Evolutionary conservation across 306 rosid species (phyloP), one percentile per base, ranked within the genome.

Genomic region (Gleditsia sinensis): DNA sequence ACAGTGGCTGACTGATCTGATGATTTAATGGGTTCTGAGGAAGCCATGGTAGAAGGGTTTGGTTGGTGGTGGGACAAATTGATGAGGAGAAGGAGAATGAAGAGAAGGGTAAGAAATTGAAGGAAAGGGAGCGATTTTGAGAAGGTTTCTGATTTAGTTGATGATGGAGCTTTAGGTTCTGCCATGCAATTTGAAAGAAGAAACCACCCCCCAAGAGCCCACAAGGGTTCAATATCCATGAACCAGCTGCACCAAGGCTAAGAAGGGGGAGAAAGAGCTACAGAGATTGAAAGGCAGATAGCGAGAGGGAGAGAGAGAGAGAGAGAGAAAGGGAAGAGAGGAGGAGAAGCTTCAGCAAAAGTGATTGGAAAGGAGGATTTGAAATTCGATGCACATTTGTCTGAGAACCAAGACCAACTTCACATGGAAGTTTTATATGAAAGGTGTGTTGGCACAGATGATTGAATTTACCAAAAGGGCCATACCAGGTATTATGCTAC

Each of bases 191-290:
- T 90, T 70, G 87, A 86, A 89, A 90, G 67, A 90, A 90, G 83
- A 85, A 77, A 86, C 93, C 93, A 91, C 93, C 98, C 99, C 99
- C 96, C 99, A 86, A 90, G 78, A 85, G 76, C 80, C 97, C 97
- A 91, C 91, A 91, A 88, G 94, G 92, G 87, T 87, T 94, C 97
- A 94, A 94, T 88, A 91, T 91, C 98, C 98, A 94, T 94, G 85
- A 91, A 94, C 98, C 94, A 84, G 89, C 88, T 9, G 21, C 21
- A 1, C 25, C 91, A 86, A 84, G 83, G 84, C 86, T 87, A 81
- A 30, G 83, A 75, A 85, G 72, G 69, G 25, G 45, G 75, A 57
- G 21, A 69, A 37, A 63, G 70, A 69, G 56, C 32, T 43, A 67
- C 9, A 69, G 49, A 63, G 33, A 45, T 43, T 58, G 78, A 66